phyloP scores from a whole-genome alignment of 2,329 filamentous ascomycete species.

The Xylariaceae sp. region DNA sequence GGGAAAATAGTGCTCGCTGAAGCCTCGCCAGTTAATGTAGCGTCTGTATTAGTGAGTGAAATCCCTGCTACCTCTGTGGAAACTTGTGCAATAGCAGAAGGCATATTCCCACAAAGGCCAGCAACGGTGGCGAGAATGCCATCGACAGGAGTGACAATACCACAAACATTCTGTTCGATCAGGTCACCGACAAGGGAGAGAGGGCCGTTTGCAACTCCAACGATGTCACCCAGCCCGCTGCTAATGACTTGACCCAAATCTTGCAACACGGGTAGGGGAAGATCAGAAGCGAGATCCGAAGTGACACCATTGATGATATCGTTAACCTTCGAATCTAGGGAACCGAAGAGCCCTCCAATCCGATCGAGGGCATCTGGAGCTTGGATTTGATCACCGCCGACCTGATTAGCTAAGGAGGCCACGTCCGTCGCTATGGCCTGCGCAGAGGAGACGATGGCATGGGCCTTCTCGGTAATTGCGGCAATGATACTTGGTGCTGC shows the following conservation, averaged over 20 bases:
- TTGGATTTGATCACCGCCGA: constrained; percentile 24
- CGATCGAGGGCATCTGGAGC: constrained; percentile 29
- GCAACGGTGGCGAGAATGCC: constrained; percentile 35
- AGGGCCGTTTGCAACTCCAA: constrained; percentile 28
- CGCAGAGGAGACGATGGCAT: constrained; percentile 26
- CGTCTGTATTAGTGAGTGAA: constrained; percentile 16
- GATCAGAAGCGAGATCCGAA: constrained; percentile 20
- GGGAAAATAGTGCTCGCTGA: constrained; percentile 4
- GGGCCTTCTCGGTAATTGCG: constrained; percentile 29
- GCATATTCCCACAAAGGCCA: constrained; percentile 34
- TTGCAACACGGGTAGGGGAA: constrained; percentile 24
- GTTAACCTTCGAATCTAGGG: constrained; percentile 29
- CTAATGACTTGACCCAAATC: constrained; percentile 26
- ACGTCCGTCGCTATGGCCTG: constrained; percentile 34
- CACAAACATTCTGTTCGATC: constrained; percentile 35
- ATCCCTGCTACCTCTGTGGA: constrained; percentile 19
- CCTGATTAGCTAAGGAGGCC: constrained; percentile 29
- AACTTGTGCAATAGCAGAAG: constrained; percentile 25
- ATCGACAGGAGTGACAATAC: constrained; percentile 30
- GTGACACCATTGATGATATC: constrained; percentile 27
- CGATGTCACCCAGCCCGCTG: constrained; percentile 30
- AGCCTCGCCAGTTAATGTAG: constrained; percentile 18
- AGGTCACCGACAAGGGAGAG: constrained; percentile 30
- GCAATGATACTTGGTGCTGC: constrained; percentile 29
- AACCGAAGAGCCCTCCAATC: constrained; percentile 29